Evolutionary conservation across 257 asterid genomes (phyloP).

Genomic region (Avicennia marina): DNA sequence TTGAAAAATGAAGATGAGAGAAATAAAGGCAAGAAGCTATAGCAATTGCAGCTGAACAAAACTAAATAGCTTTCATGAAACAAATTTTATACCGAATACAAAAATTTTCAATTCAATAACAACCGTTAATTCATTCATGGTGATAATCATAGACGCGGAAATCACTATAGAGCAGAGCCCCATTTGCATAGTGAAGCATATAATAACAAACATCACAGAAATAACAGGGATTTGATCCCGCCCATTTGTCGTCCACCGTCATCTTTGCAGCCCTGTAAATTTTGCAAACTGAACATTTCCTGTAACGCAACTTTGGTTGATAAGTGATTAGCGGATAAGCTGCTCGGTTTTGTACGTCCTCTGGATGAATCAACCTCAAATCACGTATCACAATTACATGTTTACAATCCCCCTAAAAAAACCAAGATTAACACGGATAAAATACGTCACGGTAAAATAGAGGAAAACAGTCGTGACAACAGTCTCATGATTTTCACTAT

Average conservation of each 20-base stretch:
- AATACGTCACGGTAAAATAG: too few relatives aligned
- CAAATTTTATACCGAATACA: too few relatives aligned
- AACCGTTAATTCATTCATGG: slow-evolving; percentile 55
- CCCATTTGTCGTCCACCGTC: slow-evolving; percentile 89
- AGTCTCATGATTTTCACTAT: too few relatives aligned
- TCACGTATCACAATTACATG: slow-evolving; percentile 72
- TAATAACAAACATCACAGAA: slow-evolving; percentile 88
- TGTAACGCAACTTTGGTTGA: slow-evolving; percentile 44
- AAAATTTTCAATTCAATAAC: too few relatives aligned
- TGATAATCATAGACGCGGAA: slow-evolving; percentile 68
- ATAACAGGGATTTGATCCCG: slow-evolving; percentile 70
- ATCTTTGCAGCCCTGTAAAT: slow-evolving; percentile 67
- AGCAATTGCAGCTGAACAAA: too few relatives aligned
- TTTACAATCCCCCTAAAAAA: slow-evolving; percentile 72
- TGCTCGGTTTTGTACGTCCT: slow-evolving; percentile 75
- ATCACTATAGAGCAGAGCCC: slow-evolving; percentile 61
- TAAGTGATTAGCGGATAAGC: slow-evolving; percentile 60
- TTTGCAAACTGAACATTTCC: slow-evolving; percentile 84
- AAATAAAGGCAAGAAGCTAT: too few relatives aligned
- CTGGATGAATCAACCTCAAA: slow-evolving; percentile 74
- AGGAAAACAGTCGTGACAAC: too few relatives aligned
- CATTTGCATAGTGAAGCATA: slow-evolving; percentile 80
- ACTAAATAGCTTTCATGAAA: too few relatives aligned
- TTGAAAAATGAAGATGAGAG: too few relatives aligned
- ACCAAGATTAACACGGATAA: slow-evolving; percentile 12